Evolutionary conservation across 83 land plant genomes (phyloP), one percentile per base, ranked within the genome.

Genomic region (Picea abies): DNA sequence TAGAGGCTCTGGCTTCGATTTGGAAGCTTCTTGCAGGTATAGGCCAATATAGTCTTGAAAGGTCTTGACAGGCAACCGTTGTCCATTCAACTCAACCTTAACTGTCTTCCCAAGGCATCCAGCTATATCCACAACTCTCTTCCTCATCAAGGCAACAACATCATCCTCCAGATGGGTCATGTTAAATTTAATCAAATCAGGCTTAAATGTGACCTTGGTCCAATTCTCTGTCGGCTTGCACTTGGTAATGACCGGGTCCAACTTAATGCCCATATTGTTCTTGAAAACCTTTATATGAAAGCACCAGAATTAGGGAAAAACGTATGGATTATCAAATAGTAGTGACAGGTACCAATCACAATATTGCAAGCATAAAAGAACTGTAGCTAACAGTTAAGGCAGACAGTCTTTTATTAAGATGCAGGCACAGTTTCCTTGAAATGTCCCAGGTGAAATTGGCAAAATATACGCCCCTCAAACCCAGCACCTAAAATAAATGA

Each of bases 161-260:
- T 96, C 99, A 76, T 91, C 94, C 72, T 97, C 99, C 69, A 98
- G 85, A 70, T 88, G 82, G 12, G 88, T 88, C 99, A 98, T 98
- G 84, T 90, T 88, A 71, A 96, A 98, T 73, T 96, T 96, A 5
- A 92, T 85, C 80, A 98, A 83, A 82, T 98, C 99, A 12, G 99
- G 99, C 85, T 96, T 96, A 81, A 96, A 98, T 4, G 99, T 89
- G 22, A 98, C 96, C 85, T 94, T 98, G 0, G 99, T 98, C 98
- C 98, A 98, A 82, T 98, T 98, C 63, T 96, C 98, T 62, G 82
- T 80, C 39, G 83, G 84, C 84, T 91, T 94, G 89, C 99, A 98
- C 78, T 86, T 93, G 41, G 91, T 89, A 63, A 98, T 98, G 26
- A 61, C 68, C 17, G 99, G 99, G 64, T 93, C 95, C 4, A 91